Conservation (phyloP, 139 green algal genomes). For the Chlorella sp. region DNA sequence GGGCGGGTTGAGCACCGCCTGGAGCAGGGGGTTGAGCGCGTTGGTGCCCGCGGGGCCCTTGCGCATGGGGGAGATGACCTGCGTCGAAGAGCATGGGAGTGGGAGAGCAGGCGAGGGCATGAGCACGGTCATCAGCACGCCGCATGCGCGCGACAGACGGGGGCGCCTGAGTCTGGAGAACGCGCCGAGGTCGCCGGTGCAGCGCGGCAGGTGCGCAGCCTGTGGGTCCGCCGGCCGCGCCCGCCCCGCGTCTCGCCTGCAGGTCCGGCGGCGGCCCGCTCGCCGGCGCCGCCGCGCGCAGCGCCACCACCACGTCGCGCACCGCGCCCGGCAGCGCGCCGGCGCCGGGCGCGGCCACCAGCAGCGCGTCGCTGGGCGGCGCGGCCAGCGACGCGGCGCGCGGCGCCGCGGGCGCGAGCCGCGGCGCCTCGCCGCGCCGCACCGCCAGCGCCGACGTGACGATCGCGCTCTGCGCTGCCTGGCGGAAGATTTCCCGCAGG, state of each 20-base stretch:
- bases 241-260: slow-evolving; percentile 7
- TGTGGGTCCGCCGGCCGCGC: background rate
- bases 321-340: background rate
- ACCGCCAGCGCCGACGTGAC: slow-evolving; percentile 68
- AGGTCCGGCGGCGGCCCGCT: background rate
- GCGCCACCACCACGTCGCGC: background rate
- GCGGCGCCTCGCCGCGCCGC: slow-evolving; percentile 48
- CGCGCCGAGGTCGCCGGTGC: too few species aligned
- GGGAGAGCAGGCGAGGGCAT: background rate
- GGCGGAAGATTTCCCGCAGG: slow-evolving; percentile 76
- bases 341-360: background rate
- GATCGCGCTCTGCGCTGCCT: slow-evolving; percentile 64
- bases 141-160: too few species aligned
- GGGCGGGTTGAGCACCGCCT: slow-evolving; percentile 72
- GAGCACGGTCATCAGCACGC: background rate
- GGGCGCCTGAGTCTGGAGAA: too few species aligned
- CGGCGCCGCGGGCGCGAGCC: slow-evolving; percentile 21
- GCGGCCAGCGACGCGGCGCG: background rate
- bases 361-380: slow-evolving; percentile 23
- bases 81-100: slow-evolving; percentile 10
- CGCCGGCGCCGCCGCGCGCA: background rate
- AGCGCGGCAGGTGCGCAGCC: background rate
- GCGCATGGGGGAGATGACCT: slow-evolving; percentile 74
- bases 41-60: slow-evolving; percentile 38
- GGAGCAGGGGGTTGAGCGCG: slow-evolving; percentile 65